Conservation (phyloP, 495 filamentous ascomycete species). For the Emericellopsis terricola region DNA sequence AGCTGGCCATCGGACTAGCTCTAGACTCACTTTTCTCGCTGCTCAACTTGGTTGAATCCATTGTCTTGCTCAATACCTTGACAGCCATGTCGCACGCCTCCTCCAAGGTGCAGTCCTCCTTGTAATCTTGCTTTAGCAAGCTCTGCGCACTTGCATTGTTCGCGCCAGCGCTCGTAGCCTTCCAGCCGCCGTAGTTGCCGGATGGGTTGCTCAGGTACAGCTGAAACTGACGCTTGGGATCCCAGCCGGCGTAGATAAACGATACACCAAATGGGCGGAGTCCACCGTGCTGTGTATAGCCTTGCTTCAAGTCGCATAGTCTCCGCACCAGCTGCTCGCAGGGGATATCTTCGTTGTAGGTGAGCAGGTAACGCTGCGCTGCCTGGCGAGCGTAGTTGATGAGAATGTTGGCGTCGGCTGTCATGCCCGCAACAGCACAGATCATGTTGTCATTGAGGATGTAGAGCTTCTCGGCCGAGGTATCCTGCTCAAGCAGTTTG, state of each 20-base stretch:
- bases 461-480: slow-evolving; percentile 98
- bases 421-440: slow-evolving; percentile 98
- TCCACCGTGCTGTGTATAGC: slow-evolving; percentile 97
- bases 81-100: slow-evolving; percentile 95
- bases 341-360: slow-evolving; percentile 98
- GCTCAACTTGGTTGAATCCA: slow-evolving; percentile 97
- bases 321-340: slow-evolving; percentile 96
- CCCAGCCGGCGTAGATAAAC: slow-evolving; percentile 98
- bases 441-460: slow-evolving; percentile 99
- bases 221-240: slow-evolving; percentile 89
- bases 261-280: slow-evolving; percentile 95
- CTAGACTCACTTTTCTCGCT: slow-evolving; percentile 94
- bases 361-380: slow-evolving; percentile 91
- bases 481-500: slow-evolving; percentile 98
- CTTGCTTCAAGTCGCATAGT: slow-evolving; percentile 96
- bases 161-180: slow-evolving; percentile 91
- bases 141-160: slow-evolving; percentile 98
- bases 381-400: slow-evolving; percentile 98
- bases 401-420: slow-evolving; percentile 96
- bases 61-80: slow-evolving; percentile 98
- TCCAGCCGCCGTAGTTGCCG: slow-evolving; percentile 98
- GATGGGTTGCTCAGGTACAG: slow-evolving; percentile 99
- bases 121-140: slow-evolving; percentile 97
- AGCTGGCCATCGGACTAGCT: not conserved
- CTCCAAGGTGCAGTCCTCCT: slow-evolving; percentile 89